Conservation (phyloP, 2,329 filamentous ascomycete genomes). For the Fusarium burgessii region DNA sequence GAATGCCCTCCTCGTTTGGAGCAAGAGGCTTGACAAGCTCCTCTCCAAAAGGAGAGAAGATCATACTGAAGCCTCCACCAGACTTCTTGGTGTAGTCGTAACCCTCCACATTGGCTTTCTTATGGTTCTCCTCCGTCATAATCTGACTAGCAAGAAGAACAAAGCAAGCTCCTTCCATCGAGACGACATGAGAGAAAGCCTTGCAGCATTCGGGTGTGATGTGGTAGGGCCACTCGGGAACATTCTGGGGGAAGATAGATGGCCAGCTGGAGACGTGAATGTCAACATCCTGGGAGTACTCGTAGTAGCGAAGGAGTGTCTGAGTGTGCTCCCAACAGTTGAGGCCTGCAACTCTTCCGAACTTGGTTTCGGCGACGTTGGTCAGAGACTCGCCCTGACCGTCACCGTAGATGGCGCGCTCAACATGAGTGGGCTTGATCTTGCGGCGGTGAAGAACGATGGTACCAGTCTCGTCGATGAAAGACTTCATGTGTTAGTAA, state of each 20-base stretch:
- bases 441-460: constrained; percentile 58
- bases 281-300: constrained; percentile 56
- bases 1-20: constrained; percentile 49
- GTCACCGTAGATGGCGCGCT: constrained; percentile 62
- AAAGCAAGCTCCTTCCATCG: constrained; percentile 66
- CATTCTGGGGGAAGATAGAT: constrained; percentile 16
- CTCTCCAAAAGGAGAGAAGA: constrained; percentile 49
- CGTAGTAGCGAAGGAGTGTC: constrained; percentile 60
- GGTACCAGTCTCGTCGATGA: constrained; percentile 56
- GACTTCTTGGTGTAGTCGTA: constrained; percentile 45
- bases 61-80: constrained; percentile 46
- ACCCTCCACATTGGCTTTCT: constrained; percentile 45
- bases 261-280: constrained; percentile 64
- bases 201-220: constrained; percentile 42
- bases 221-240: constrained; percentile 40
- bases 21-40: constrained; percentile 45
- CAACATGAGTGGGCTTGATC: constrained; percentile 65
- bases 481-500: constrained; percentile 43
- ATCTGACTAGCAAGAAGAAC: constrained; percentile 66
- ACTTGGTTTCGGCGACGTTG: constrained; percentile 53
- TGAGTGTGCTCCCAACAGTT: constrained; percentile 64
- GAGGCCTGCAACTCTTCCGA: constrained; percentile 57
- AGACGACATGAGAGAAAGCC: constrained; percentile 62
- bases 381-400: constrained; percentile 53
- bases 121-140: constrained; percentile 54